Evolutionary conservation across 345 rosid genomes (phyloP).

Genomic region (Aethionema arabicum): DNA sequence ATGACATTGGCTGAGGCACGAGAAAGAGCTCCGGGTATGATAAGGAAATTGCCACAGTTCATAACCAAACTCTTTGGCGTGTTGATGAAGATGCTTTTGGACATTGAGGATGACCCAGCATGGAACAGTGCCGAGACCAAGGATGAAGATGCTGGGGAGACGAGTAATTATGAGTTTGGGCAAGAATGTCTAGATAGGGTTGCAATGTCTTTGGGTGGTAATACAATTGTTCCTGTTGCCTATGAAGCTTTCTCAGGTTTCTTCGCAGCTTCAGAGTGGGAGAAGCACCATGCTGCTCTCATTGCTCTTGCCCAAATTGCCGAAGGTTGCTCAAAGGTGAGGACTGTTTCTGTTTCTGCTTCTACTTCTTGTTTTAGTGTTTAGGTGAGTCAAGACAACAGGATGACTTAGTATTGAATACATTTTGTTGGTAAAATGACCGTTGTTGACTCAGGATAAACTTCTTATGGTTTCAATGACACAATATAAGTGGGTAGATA

Average conservation of each 20-base stretch:
- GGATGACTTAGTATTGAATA: background rate
- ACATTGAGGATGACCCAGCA: constrained; percentile 63
- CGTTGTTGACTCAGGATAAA: background rate
- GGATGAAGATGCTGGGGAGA: constrained; percentile 66
- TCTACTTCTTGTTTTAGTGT: background rate
- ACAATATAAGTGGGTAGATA: background rate
- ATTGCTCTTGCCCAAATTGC: constrained; percentile 72
- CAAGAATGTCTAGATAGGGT: constrained; percentile 74
- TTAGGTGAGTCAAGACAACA: background rate
- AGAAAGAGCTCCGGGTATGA: constrained; percentile 77
- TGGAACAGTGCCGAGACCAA: constrained; percentile 63
- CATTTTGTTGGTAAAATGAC: background rate
- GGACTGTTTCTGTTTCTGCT: background rate
- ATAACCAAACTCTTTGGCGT: constrained; percentile 54
- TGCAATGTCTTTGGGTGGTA: constrained; percentile 64
- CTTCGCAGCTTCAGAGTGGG: constrained; percentile 65
- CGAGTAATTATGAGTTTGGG: constrained; percentile 62
- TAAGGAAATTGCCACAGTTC: constrained; percentile 72
- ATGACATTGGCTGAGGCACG: constrained; percentile 66
- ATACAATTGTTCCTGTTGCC: constrained; percentile 64
- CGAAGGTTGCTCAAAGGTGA: constrained; percentile 75
- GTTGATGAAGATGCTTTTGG: constrained; percentile 61
- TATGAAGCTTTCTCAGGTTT: constrained; percentile 52
- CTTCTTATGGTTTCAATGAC: background rate
- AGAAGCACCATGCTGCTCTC: constrained; percentile 69